These are phyloP conservation scores for Tanacetum coccineum DNA, from an alignment of 129 eudicot genomes.

Conservation along the genomic window DNA sequence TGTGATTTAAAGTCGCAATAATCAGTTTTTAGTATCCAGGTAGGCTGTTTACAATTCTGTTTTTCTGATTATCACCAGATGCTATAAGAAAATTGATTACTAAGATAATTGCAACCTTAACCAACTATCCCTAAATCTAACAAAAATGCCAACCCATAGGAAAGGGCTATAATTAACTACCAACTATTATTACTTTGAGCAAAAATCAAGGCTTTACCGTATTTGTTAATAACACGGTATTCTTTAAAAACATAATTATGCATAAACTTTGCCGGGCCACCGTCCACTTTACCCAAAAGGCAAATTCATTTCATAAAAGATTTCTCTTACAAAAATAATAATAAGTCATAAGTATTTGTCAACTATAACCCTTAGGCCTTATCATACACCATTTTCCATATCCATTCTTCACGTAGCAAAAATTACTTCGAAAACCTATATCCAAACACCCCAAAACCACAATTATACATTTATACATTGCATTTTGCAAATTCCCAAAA, in stretches of 20 bases:
- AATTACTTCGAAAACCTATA: not conserved
- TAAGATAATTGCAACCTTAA: not conserved
- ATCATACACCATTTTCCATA: not conserved
- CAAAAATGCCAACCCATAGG: no score
- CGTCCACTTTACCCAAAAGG: no score
- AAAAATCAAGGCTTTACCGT: no score
- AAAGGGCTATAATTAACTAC: no score
- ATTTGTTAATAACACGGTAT: no score
- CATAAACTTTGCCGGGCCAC: no score
- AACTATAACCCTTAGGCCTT: no score
- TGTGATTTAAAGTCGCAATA: conserved; percentile 4
- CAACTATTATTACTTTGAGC: no score
- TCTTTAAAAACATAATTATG: no score
- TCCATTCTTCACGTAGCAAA: not conserved
- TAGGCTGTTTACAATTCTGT: not conserved
- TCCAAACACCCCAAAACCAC: conserved; percentile 8
- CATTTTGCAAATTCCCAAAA: conserved; percentile 19
- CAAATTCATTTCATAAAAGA: no score
- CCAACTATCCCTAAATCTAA: not conserved
- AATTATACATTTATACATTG: not conserved
- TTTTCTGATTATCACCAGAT: not conserved
- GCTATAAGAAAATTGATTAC: not conserved
- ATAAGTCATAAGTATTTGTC: no score
- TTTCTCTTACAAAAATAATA: no score
- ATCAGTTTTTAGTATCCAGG: not conserved